These are phyloP conservation scores for Cardamine resedifolia DNA, from an alignment of 345 rosid species.

Conservation along the genomic window DNA sequence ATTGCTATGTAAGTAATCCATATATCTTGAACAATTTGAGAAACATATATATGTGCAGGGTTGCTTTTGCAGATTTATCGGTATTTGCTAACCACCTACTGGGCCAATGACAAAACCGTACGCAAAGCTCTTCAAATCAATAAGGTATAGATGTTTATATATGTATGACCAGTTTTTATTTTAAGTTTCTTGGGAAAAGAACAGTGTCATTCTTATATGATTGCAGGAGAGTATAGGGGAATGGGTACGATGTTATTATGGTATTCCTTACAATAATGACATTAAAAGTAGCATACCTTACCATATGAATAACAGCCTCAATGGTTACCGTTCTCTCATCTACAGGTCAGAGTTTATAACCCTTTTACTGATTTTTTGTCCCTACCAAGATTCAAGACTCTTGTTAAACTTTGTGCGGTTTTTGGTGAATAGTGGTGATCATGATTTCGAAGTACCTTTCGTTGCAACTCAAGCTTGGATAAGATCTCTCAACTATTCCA, in stretches of 20 bases:
- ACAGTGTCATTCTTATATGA: background rate
- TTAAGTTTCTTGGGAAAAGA: background rate
- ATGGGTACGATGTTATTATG: background rate
- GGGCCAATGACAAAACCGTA: conserved; percentile 21
- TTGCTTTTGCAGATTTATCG: conserved; percentile 17
- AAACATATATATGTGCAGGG: no score
- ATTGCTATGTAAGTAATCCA: conserved; percentile 27
- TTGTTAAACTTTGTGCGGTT: background rate
- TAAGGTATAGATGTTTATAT: no score
- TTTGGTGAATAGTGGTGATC: conserved; percentile 54
- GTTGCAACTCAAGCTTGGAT: conserved; percentile 69
- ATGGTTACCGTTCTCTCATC: conserved; percentile 32
- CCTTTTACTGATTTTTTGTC: background rate
- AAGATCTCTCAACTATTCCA: conserved; percentile 50
- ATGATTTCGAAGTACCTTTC: conserved; percentile 48
- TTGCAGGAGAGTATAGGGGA: conserved; percentile 21
- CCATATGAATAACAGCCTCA: conserved; percentile 30
- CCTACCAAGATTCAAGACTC: background rate
- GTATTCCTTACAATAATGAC: conserved; percentile 9
- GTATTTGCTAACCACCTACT: background rate
- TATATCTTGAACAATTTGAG: no score
- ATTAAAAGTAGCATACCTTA: conserved; percentile 27
- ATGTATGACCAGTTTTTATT: background rate
- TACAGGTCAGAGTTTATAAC: conserved; percentile 23
- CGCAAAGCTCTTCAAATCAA: conserved; percentile 25